These are phyloP conservation scores for Metschnikowia proteae DNA, from an alignment of 805 yeast species.

Conservation along the genomic window DNA sequence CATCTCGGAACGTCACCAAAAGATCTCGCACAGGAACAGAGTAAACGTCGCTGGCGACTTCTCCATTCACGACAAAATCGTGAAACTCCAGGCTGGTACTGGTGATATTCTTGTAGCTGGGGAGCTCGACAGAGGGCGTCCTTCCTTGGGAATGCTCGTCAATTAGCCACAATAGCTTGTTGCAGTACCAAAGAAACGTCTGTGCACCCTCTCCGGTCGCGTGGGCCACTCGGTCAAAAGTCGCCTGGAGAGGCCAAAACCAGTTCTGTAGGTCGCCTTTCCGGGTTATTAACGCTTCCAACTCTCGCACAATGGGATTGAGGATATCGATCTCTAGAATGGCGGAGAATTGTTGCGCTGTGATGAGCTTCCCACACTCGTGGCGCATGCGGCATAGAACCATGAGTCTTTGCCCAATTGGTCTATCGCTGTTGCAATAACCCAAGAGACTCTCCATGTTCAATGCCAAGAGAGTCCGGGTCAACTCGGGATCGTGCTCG, in stretches of 20 bases:
- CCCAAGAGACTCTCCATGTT: neutral
- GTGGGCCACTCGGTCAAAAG: neutral
- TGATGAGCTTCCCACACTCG: neutral
- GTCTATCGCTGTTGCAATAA: neutral
- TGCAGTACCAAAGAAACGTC: conserved; percentile 13
- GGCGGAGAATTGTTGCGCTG: conserved; percentile 10
- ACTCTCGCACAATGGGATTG: conserved; percentile 25
- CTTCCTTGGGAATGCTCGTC: neutral
- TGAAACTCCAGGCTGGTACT: neutral
- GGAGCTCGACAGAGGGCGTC: neutral
- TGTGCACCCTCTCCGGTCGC: neutral
- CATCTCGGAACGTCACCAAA: conserved; percentile 55
- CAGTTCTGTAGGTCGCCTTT: conserved; percentile 11
- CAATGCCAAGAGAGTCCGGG: neutral
- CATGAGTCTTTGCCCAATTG: neutral
- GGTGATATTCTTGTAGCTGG: conserved; percentile 1
- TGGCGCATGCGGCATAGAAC: neutral
- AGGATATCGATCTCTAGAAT: conserved; percentile 34
- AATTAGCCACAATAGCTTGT: conserved; percentile 1
- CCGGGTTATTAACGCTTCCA: neutral
- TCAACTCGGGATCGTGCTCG: neutral
- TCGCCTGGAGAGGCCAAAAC: conserved; percentile 27
- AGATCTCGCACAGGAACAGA: conserved; percentile 45
- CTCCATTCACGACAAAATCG: neutral
- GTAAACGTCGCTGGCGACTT: conserved; percentile 16